These are phyloP conservation scores for Sungouiozyma intestinalis DNA, from an alignment of 805 yeast species.

Conservation along the genomic window DNA sequence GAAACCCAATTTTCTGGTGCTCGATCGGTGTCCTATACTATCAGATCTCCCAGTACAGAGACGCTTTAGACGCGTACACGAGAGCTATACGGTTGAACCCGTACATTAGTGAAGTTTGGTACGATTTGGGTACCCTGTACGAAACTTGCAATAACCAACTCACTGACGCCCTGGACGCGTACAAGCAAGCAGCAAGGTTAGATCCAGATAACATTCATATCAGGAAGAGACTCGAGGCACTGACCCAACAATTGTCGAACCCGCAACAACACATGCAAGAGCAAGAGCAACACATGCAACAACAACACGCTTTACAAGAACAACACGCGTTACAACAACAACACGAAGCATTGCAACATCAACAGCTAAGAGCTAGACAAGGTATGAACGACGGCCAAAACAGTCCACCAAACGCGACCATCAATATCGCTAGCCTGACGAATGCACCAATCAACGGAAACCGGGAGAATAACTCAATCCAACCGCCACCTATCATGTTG, in stretches of 20 bases:
- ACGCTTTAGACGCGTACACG: conserved; percentile 95
- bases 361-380: conserved; percentile 3
- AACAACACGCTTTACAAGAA: conserved; percentile 4
- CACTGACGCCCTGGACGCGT: conserved; percentile 92
- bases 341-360: conserved; percentile 3
- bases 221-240: conserved; percentile 81
- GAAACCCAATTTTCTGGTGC: conserved; percentile 98
- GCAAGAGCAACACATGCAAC: conserved; percentile 4
- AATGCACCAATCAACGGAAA: neutral
- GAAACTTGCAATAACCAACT: conserved; percentile 96
- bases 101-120: conserved; percentile 96
- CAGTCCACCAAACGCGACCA: conserved; percentile 23
- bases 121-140: conserved; percentile 91
- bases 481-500: conserved; percentile 19
- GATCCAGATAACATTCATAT: conserved; percentile 94
- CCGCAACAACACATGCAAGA: conserved; percentile 14
- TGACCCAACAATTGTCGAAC: conserved; percentile 42
- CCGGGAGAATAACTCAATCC: neutral
- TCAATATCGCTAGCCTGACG: conserved; percentile 20
- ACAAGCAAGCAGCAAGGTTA: conserved; percentile 88
- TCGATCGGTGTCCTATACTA: conserved; percentile 92
- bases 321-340: conserved; percentile 1
- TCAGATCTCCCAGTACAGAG: conserved; percentile 91
- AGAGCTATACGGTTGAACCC: conserved; percentile 94
- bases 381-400: neutral